Percentiles rank a stretch among this genome's conserved stretches.
Conservation (phyloP, 2,329 filamentous ascomycete species). For the Lasiodiplodia sp. region DNA sequence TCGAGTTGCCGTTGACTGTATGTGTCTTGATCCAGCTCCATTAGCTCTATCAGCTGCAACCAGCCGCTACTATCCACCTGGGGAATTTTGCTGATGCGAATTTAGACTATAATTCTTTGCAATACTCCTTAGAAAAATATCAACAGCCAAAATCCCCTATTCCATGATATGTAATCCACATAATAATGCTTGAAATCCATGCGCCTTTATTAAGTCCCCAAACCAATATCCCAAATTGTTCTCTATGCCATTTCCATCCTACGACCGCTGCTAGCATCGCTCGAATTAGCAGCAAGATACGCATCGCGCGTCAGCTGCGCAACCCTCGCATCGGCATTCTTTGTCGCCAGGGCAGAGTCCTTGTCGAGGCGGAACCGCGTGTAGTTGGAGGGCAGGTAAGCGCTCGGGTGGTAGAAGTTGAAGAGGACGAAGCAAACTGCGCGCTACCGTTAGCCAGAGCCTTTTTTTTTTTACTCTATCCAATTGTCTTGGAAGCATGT, state of each 20-base stretch:
- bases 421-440: conserved; percentile 8
- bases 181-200: too few relatives aligned
- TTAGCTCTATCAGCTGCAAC: too few relatives aligned
- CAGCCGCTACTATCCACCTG: too few relatives aligned
- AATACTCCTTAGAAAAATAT: too few relatives aligned
- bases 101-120: too few relatives aligned
- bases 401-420: neutral
- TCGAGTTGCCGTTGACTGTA: too few relatives aligned
- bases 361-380: conserved; percentile 5
- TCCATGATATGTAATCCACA: too few relatives aligned
- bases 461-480: neutral
- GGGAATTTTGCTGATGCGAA: too few relatives aligned
- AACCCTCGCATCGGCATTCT: conserved; percentile 4
- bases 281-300: neutral
- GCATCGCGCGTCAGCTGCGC: conserved; percentile 9
- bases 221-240: neutral
- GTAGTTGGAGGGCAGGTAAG: conserved; percentile 1
- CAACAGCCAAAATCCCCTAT: too few relatives aligned
- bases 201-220: too few relatives aligned
- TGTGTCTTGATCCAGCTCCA: too few relatives aligned
- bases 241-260: neutral
- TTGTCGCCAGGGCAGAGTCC: neutral
- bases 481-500: neutral
- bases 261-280: neutral
- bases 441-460: neutral